These are phyloP conservation scores for Coniosporium tulheliwenetii DNA, from an alignment of 2,329 filamentous ascomycete species.

Conservation along the genomic window DNA sequence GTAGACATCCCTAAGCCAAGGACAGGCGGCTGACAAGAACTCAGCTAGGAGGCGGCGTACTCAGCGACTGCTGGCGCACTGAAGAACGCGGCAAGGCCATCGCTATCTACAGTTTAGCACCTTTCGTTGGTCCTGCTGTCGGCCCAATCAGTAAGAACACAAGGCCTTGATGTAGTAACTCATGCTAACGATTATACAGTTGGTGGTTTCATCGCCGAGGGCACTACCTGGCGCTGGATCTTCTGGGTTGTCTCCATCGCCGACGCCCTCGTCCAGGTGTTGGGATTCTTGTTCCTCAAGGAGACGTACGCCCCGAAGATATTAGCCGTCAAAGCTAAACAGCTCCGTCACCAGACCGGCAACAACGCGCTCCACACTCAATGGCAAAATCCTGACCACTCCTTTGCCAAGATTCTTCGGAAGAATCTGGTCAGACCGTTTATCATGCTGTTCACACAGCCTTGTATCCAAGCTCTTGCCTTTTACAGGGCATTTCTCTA, in stretches of 20 bases:
- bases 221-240: too few species aligned
- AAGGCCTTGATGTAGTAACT: constrained; percentile 11
- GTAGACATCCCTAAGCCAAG: constrained; percentile 7
- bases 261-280: constrained; percentile 49
- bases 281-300: constrained; percentile 78
- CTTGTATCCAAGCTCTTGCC: constrained; percentile 9
- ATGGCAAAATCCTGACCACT: constrained; percentile 8
- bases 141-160: too few species aligned
- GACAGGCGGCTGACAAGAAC: neutral
- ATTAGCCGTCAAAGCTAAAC: constrained; percentile 35
- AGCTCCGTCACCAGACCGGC: too few species aligned
- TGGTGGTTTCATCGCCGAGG: constrained; percentile 63
- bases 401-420: constrained; percentile 9
- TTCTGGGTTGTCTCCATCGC: constrained; percentile 81
- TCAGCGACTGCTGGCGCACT: constrained; percentile 71
- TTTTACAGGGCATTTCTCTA: constrained; percentile 10
- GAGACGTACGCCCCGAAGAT: constrained; percentile 79
- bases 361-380: constrained; percentile 9
- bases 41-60: constrained; percentile 66
- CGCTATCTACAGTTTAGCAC: constrained; percentile 71
- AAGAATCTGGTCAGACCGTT: constrained; percentile 10
- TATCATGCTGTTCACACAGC: constrained; percentile 11
- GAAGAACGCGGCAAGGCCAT: constrained; percentile 78
- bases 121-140: constrained; percentile 67
- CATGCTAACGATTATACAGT: constrained; percentile 30